Evolutionary conservation across 1,139 yeast species (phyloP).

Genomic region (Candida albicans): DNA sequence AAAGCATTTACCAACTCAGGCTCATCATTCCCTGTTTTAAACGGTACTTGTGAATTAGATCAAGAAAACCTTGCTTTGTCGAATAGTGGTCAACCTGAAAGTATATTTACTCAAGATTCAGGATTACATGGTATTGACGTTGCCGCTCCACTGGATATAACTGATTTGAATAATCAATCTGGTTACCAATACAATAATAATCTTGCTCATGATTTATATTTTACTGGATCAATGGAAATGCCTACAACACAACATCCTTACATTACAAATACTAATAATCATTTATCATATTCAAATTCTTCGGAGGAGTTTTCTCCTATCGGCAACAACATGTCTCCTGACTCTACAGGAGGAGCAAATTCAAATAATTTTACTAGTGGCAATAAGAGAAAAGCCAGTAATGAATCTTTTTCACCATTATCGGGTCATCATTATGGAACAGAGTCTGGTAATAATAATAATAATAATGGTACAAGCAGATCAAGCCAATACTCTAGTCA

Average conservation of each 20-base stretch:
- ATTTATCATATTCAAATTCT: no score
- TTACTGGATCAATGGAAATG: not conserved
- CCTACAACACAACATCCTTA: no score
- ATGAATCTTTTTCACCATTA: no score
- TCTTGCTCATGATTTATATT: slow-evolving; percentile 3
- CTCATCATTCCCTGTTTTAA: slow-evolving; percentile 4
- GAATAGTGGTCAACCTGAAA: slow-evolving; percentile 9
- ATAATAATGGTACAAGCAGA: slow-evolving; percentile 1
- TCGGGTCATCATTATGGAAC: not conserved
- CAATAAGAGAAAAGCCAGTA: no score
- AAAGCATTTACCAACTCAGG: not conserved
- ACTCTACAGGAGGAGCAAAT: no score
- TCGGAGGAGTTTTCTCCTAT: no score
- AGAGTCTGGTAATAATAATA: not conserved
- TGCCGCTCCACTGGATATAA: not conserved
- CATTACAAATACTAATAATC: no score
- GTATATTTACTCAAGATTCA: not conserved
- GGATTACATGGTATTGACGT: not conserved
- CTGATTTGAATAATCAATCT: not conserved
- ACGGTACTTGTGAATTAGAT: slow-evolving; percentile 14
- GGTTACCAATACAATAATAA: slow-evolving; percentile 4
- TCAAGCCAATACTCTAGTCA: not conserved
- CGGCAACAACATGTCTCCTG: slow-evolving; percentile 4
- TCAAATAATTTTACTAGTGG: no score
- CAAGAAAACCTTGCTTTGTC: slow-evolving; percentile 14